Conservation (phyloP, 202 grass and related monocot genomes). For the Panicum hallii region DNA sequence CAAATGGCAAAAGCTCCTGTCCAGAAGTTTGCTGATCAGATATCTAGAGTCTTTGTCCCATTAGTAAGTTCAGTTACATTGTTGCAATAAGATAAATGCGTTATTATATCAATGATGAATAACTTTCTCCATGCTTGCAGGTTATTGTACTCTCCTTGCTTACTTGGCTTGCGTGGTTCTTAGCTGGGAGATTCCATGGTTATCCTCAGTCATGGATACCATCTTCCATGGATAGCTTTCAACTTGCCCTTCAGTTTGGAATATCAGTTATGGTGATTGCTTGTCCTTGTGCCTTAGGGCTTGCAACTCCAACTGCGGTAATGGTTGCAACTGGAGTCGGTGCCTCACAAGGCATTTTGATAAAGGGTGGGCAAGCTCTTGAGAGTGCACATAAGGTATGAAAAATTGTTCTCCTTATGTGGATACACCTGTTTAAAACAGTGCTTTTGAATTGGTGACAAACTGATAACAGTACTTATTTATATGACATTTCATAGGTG, state of each 20-base stretch:
- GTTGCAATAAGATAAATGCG: background rate
- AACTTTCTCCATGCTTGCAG: slow-evolving; percentile 50
- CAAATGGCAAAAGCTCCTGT: slow-evolving; percentile 98
- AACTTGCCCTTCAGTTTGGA: slow-evolving; percentile 94
- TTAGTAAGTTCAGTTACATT: slow-evolving; percentile 55
- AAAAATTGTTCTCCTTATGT: background rate
- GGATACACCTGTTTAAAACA: background rate
- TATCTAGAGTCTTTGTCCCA: slow-evolving; percentile 92
- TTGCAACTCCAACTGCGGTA: slow-evolving; percentile 95
- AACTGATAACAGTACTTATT: background rate
- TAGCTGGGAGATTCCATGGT: slow-evolving; percentile 78
- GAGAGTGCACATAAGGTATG: slow-evolving; percentile 92
- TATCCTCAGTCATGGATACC: slow-evolving; percentile 92
- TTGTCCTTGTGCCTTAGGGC: slow-evolving; percentile 88
- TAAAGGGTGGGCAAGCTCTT: slow-evolving; percentile 94
- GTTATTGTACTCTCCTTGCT: slow-evolving; percentile 74
- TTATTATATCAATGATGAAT: slow-evolving; percentile 32
- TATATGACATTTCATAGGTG: slow-evolving; percentile 55
- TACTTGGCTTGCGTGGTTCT: slow-evolving; percentile 93
- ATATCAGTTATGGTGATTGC: slow-evolving; percentile 99
- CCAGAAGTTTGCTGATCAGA: slow-evolving; percentile 97
- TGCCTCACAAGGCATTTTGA: slow-evolving; percentile 90
- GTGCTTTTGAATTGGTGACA: slow-evolving; percentile 9
- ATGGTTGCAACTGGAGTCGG: slow-evolving; percentile 99
- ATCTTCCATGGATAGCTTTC: slow-evolving; percentile 92